phyloP scores from a whole-genome alignment of 345 rosid species.

The Ceriops decandra region DNA sequence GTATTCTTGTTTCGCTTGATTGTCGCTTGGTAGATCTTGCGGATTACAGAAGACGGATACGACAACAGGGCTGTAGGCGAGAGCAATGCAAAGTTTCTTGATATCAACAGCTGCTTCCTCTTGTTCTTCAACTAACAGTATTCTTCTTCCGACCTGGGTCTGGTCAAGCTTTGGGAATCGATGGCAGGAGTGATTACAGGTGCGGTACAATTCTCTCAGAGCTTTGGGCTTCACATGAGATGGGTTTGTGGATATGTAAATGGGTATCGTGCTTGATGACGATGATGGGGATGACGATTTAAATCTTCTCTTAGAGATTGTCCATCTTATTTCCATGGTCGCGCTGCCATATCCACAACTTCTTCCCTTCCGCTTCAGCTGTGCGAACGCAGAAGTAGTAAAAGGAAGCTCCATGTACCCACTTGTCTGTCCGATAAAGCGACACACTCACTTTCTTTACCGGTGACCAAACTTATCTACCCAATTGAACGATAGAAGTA shows the following conservation, averaged over 20 bases:
- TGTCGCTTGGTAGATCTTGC: slow-evolving; percentile 15
- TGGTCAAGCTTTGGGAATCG: no score
- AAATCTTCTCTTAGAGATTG: slow-evolving; percentile 25
- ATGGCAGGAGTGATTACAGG: no score
- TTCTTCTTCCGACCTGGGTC: no score
- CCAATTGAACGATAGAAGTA: no score
- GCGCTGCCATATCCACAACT: not conserved
- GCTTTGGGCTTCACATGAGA: slow-evolving; percentile 43
- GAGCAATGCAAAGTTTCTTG: slow-evolving; percentile 60
- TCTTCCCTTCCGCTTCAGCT: not conserved
- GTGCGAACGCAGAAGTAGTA: no score
- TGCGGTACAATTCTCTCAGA: slow-evolving; percentile 51
- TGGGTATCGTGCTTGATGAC: slow-evolving; percentile 29
- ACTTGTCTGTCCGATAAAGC: no score
- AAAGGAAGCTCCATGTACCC: no score
- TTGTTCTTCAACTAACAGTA: no score
- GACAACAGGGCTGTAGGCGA: slow-evolving; percentile 52
- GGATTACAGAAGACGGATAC: slow-evolving; percentile 73
- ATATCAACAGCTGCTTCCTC: slow-evolving; percentile 35
- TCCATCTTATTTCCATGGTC: slow-evolving; percentile 56
- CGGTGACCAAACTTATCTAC: no score
- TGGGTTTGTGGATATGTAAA: slow-evolving; percentile 59
- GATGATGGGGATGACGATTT: slow-evolving; percentile 17
- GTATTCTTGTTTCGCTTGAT: slow-evolving; percentile 13
- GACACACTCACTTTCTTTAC: no score